Evolutionary conservation across 2,329 filamentous ascomycete species (phyloP).

Genomic region (Colletotrichum siamense): DNA sequence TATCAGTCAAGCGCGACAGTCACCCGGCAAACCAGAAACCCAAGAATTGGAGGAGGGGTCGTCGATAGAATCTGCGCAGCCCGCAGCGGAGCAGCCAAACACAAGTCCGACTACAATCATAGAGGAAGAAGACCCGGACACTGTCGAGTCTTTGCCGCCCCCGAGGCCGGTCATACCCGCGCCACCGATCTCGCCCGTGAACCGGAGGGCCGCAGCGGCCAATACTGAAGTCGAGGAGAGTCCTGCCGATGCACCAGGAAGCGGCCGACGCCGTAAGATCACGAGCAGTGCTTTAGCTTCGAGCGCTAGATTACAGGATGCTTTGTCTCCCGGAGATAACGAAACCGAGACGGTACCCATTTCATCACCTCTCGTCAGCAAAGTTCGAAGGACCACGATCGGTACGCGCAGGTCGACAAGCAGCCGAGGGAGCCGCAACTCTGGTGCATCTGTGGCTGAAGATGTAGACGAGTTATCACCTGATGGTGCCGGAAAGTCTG

Average conservation of each 20-base stretch:
- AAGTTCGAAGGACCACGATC: slow-evolving; percentile 39
- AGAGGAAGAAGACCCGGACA: background rate
- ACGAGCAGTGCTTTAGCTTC: slow-evolving; percentile 41
- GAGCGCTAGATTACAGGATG: slow-evolving; percentile 48
- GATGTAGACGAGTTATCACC: slow-evolving; percentile 39
- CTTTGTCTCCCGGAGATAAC: slow-evolving; percentile 35
- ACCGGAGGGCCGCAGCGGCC: background rate
- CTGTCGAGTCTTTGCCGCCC: slow-evolving; percentile 10
- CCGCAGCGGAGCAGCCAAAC: background rate
- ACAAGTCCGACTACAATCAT: slow-evolving; percentile 22
- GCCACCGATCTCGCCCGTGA: background rate
- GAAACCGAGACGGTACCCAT: slow-evolving; percentile 30
- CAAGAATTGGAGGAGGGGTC: slow-evolving; percentile 35
- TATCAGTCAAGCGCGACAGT: background rate
- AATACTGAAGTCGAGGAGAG: slow-evolving; percentile 58
- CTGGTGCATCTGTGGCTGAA: slow-evolving; percentile 23
- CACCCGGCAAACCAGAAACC: slow-evolving; percentile 23
- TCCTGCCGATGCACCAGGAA: slow-evolving; percentile 60
- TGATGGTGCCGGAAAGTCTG: slow-evolving; percentile 17
- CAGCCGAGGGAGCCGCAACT: slow-evolving; percentile 25
- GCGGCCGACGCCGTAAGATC: slow-evolving; percentile 52
- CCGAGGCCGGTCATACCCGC: slow-evolving; percentile 7
- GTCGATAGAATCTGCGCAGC: slow-evolving; percentile 27
- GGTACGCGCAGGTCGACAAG: slow-evolving; percentile 36
- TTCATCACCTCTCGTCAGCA: slow-evolving; percentile 50